Evolutionary conservation across 495 filamentous ascomycete genomes (phyloP).

Genomic region (Pyronema omphalodes): DNA sequence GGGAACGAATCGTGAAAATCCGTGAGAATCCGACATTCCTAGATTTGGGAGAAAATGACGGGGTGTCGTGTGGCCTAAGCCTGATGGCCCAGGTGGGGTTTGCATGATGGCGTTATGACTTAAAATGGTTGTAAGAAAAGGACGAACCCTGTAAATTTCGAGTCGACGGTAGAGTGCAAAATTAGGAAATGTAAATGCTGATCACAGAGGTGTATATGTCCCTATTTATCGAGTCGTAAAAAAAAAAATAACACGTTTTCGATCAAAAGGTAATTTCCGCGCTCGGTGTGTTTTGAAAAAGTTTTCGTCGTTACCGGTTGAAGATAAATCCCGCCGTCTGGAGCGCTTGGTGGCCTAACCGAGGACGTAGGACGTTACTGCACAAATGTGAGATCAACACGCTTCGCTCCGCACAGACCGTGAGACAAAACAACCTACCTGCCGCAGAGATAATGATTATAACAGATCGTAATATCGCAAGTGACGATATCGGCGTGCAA

Average conservation of each 20-base stretch:
- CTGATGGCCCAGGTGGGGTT: slow-evolving; percentile 9
- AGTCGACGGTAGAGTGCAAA: neutral
- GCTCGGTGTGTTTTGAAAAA: neutral
- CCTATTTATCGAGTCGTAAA: neutral
- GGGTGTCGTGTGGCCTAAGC: slow-evolving; percentile 15
- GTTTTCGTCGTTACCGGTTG: neutral
- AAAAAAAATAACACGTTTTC: neutral
- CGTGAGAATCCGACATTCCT: slow-evolving; percentile 16
- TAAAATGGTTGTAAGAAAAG: neutral
- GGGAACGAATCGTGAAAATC: slow-evolving; percentile 27
- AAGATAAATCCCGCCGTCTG: neutral
- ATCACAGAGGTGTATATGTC: neutral
- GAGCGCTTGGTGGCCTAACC: neutral
- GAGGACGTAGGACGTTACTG: neutral
- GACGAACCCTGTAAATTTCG: slow-evolving; percentile 1
- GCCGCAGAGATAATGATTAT: neutral
- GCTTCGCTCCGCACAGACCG: neutral
- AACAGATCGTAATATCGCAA: neutral
- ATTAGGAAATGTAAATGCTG: slow-evolving; percentile 1
- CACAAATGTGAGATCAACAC: neutral
- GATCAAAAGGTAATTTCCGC: neutral
- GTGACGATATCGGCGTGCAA: neutral
- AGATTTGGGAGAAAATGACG: slow-evolving; percentile 17
- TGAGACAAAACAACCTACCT: slow-evolving; percentile 1
- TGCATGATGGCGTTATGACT: slow-evolving; percentile 3